phyloP scores from a whole-genome alignment of 805 yeast species.

The Zygoascus tannicola region DNA sequence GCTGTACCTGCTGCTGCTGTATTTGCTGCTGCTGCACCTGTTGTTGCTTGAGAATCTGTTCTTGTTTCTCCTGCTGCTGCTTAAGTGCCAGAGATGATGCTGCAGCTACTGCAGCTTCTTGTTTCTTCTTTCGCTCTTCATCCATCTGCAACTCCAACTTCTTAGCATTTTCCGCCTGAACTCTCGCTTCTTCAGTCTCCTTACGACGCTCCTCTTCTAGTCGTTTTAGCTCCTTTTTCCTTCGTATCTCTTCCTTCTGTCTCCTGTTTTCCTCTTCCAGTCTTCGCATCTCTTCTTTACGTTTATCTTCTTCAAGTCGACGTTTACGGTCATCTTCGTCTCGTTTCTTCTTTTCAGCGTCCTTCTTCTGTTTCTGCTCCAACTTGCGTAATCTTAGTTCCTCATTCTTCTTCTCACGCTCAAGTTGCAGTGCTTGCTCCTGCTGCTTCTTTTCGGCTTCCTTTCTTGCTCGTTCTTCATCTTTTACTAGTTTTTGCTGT shows the following conservation, averaged over 20 bases:
- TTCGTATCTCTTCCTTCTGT: constrained; percentile 11
- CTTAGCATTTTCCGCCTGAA: constrained; percentile 9
- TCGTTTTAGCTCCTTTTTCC: constrained; percentile 8
- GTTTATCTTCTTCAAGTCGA: constrained; percentile 21
- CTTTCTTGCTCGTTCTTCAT: constrained; percentile 30
- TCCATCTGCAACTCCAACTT: constrained; percentile 2
- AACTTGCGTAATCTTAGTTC: constrained; percentile 23
- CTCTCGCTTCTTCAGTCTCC: constrained; percentile 9
- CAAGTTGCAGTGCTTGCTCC: constrained; percentile 22
- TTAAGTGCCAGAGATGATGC: constrained; percentile 4
- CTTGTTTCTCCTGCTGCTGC: constrained; percentile 8
- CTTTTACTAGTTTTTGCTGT: constrained; percentile 30
- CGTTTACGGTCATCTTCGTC: constrained; percentile 21
- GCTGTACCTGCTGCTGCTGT: not conserved
- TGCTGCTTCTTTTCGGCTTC: constrained; percentile 27
- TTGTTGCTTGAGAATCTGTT: constrained; percentile 6
- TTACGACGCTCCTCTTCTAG: constrained; percentile 11
- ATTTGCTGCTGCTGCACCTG: constrained; percentile 9
- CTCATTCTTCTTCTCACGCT: constrained; percentile 21
- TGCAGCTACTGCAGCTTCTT: not conserved
- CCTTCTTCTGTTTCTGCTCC: constrained; percentile 26
- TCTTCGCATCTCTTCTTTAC: constrained; percentile 17
- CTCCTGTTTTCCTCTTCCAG: constrained; percentile 21
- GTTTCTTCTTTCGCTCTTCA: not conserved
- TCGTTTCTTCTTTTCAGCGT: constrained; percentile 21